Conservation (phyloP, 352 stramenopile species). For the Plasmopara viticola region DNA sequence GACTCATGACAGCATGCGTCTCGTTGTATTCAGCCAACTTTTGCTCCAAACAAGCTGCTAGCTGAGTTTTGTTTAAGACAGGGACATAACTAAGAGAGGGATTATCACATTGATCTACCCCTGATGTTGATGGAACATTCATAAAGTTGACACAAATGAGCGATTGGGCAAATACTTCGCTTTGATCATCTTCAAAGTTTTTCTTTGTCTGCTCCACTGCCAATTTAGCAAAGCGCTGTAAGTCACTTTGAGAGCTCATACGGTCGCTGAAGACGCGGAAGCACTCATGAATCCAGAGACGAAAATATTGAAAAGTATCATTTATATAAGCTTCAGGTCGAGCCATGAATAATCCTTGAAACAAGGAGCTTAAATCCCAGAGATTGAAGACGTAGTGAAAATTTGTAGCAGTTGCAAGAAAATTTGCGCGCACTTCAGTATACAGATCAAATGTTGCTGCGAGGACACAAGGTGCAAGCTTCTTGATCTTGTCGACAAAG, state of each 20-base stretch:
- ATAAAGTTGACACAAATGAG: conserved; percentile 75
- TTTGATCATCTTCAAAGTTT: conserved; percentile 76
- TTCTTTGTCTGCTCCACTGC: conserved; percentile 83
- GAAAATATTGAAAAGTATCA: conserved; percentile 54
- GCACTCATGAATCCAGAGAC: conserved; percentile 90
- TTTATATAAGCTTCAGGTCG: conserved; percentile 58
- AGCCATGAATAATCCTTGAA: conserved; percentile 77
- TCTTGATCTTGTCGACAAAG: conserved; percentile 81
- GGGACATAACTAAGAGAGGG: conserved; percentile 38
- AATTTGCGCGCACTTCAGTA: conserved; percentile 57
- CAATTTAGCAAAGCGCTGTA: conserved; percentile 77
- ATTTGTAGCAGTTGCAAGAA: conserved; percentile 87
- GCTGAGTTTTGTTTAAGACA: conserved; percentile 42
- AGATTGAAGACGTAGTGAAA: conserved; percentile 93
- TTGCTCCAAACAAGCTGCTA: conserved; percentile 47
- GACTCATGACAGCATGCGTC: conserved; percentile 87
- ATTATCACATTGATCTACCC: conserved; percentile 11
- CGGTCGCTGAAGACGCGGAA: conserved; percentile 89
- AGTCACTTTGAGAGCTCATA: conserved; percentile 67
- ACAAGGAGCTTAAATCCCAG: conserved; percentile 81
- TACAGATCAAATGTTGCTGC: conserved; percentile 84
- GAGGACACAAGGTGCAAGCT: conserved; percentile 51
- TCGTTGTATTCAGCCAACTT: conserved; percentile 89
- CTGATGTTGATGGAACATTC: conserved; percentile 6
- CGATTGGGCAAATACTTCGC: conserved; percentile 59